phyloP scores from a whole-genome alignment of 2,329 filamentous ascomycete genomes.

The Aureobasidium sp. region DNA sequence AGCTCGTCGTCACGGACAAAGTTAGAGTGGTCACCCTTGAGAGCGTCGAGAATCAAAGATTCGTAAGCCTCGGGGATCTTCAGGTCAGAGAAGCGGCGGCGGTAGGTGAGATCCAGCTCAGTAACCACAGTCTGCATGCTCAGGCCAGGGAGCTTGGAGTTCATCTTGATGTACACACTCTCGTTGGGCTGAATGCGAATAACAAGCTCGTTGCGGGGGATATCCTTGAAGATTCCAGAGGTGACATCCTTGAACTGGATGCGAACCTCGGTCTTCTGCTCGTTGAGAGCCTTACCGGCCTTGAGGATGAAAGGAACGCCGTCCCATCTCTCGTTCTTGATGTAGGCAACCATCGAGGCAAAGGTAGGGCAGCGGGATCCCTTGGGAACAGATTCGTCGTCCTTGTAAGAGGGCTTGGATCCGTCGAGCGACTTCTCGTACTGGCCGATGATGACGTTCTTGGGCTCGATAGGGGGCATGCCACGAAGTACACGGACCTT shows the following conservation, averaged over 20 bases:
- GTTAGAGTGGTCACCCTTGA: constrained; percentile 99
- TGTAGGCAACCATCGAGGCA: constrained; percentile 93
- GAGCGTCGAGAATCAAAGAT: constrained; percentile 89
- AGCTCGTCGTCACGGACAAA: constrained; percentile 96
- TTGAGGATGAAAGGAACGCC: constrained; percentile 99
- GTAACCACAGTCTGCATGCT: constrained; percentile 99
- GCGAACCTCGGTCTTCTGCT: constrained; percentile 98
- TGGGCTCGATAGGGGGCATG: constrained; percentile 92
- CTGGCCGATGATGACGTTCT: constrained; percentile 99
- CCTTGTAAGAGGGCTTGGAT: constrained; percentile 95
- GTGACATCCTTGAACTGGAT: constrained; percentile 99
- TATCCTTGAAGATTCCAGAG: constrained; percentile 99
- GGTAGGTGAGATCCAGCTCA: constrained; percentile 95
- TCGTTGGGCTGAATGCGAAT: constrained; percentile 99
- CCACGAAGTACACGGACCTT: constrained; percentile 93
- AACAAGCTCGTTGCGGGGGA: constrained; percentile 96
- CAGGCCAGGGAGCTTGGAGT: constrained; percentile 95
- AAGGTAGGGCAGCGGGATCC: constrained; percentile 97
- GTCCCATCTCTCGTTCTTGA: constrained; percentile 99
- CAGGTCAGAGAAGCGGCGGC: constrained; percentile 94
- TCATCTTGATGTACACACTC: constrained; percentile 99
- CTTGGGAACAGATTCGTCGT: constrained; percentile 96
- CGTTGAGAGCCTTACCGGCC: constrained; percentile 96
- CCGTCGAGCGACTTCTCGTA: constrained; percentile 95
- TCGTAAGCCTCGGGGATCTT: constrained; percentile 99